Conservation (phyloP, 805 yeast species). For the Candida krabiensis region DNA sequence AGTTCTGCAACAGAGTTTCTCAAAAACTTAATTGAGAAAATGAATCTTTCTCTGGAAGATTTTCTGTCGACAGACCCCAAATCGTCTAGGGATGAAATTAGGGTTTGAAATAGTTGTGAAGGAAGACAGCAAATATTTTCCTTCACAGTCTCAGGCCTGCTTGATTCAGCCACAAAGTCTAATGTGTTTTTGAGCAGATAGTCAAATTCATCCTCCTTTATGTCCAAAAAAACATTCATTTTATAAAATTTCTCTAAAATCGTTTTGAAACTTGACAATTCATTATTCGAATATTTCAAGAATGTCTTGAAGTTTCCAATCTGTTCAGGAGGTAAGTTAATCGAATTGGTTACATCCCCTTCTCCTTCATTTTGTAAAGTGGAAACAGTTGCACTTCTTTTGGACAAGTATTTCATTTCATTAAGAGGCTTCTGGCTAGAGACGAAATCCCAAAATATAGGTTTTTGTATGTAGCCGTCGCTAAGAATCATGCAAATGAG, state of each 20-base stretch:
- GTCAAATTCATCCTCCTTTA: slow-evolving; percentile 36
- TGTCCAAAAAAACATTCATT: slow-evolving; percentile 11
- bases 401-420: slow-evolving; percentile 20
- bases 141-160: background rate
- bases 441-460: slow-evolving; percentile 44
- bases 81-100: slow-evolving; percentile 7
- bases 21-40: slow-evolving; percentile 17
- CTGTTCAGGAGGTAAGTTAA: slow-evolving; percentile 35
- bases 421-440: slow-evolving; percentile 28
- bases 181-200: slow-evolving; percentile 10
- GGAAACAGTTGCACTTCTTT: background rate
- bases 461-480: slow-evolving; percentile 35
- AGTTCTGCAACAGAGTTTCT: slow-evolving; percentile 27
- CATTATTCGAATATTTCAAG: slow-evolving; percentile 44
- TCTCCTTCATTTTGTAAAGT: background rate
- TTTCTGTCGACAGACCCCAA: slow-evolving; percentile 5
- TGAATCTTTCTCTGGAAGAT: slow-evolving; percentile 10
- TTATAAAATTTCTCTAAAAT: slow-evolving; percentile 37
- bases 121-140: slow-evolving; percentile 12
- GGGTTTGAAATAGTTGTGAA: background rate
- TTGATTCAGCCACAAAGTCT: slow-evolving; percentile 14
- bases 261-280: slow-evolving; percentile 35
- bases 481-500: slow-evolving; percentile 43
- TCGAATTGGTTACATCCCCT: too few species aligned
- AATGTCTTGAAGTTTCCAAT: slow-evolving; percentile 48